Evolutionary conservation across 192 early-diverging fungal genomes (phyloP).

Genomic region (Pecoramyces ruminantium): DNA sequence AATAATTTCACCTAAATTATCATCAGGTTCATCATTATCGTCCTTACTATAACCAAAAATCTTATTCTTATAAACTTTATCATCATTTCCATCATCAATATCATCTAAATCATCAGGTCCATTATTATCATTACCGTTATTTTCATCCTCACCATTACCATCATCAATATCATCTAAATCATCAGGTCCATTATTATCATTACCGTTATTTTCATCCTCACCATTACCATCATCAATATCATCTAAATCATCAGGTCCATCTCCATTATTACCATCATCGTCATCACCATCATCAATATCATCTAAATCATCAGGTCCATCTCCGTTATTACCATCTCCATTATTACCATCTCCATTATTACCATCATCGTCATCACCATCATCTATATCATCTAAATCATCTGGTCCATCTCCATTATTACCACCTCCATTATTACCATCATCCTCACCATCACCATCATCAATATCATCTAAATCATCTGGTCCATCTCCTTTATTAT

Average conservation of each 20-base stretch:
- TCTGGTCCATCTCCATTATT: background rate
- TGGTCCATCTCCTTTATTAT: background rate
- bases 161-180: background rate
- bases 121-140: background rate
- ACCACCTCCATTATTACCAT: too few species aligned
- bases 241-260: background rate
- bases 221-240: background rate
- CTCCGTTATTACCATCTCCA: background rate
- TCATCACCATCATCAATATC: background rate
- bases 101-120: too few species aligned
- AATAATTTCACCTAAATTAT: background rate
- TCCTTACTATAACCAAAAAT: background rate
- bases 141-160: background rate
- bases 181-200: too few species aligned
- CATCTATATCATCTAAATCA: background rate
- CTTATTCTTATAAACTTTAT: too few species aligned
- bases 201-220: too few species aligned
- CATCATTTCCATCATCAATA: too few species aligned
- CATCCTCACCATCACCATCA: background rate
- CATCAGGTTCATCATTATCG: background rate
- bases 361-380: background rate
- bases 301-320: background rate
- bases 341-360: background rate
- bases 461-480: background rate
- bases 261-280: background rate